Evolutionary conservation across 208 protist species (phyloP), one percentile per base, ranked within the genome.

Genomic region (Zelonia costaricensis): DNA sequence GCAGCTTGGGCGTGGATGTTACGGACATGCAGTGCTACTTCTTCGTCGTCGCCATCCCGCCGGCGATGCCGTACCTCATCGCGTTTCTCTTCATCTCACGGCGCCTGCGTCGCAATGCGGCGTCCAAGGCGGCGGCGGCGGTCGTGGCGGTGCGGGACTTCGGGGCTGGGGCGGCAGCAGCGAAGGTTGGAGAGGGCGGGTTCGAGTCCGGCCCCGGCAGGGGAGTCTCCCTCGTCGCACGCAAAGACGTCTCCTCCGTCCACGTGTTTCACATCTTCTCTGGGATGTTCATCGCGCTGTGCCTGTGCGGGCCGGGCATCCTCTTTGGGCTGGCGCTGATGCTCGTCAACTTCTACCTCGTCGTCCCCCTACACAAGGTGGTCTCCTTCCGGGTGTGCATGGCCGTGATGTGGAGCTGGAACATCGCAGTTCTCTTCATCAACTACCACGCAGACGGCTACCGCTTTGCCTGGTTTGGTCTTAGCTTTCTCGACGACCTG

Each of bases 21-120:
- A 74, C 74, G 22, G 86, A 92, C 51, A 9, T 40, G 53, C 86
- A 92, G 71, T 88, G 80, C 69, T 87, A 83, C 49, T 77, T 80
- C 52, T 84, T 92, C 28, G 45, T 84, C 0, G 28, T 74, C 16
- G 70, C 63, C 25, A 49, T 87, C 6, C 82, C 82, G 3, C 51
- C 71, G 2, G 16, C 59, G 6, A 25, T 81, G 28, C 80, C 77
- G 12, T 67, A 83, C 33, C 58, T 86, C 4, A 27, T 71, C 8
- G 7, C 57, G 15, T 89, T 84, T 67, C 55, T 89, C 4, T 47
- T 69, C 18, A 2, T 88, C 28, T 77, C 78, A 0, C 66, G 58
- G 4, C 68, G 40, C 12, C 51, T 67, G 28, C 67, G 66, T n/a
- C 56, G 57, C 3, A 28, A 27, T 35, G 47, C 40, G 30, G 38